phyloP scores from a whole-genome alignment of 306 rosid species.

The Geum urbanum region DNA sequence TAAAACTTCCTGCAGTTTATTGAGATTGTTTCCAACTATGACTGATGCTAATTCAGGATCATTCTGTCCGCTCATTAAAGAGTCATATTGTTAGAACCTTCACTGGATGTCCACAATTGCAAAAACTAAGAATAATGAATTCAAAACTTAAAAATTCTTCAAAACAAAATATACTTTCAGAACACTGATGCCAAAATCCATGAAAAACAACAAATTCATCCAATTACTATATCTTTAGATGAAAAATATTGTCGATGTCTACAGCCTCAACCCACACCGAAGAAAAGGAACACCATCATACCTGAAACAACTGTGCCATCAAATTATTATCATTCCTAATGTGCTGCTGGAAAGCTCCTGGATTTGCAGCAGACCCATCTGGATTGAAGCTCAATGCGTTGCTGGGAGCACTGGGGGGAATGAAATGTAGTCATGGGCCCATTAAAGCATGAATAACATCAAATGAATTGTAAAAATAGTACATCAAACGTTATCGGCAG shows the following conservation, averaged over 20 bases:
- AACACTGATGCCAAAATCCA: background rate
- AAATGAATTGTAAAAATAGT: background rate
- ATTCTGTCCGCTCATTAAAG: conserved; percentile 37
- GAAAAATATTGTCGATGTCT: background rate
- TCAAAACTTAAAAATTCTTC: background rate
- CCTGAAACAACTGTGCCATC: conserved; percentile 80
- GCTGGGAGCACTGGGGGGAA: conserved; percentile 66
- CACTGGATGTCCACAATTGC: background rate
- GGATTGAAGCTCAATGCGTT: conserved; percentile 61
- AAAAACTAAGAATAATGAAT: background rate
- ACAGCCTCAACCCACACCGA: conserved; percentile 3
- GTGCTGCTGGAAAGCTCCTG: conserved; percentile 86
- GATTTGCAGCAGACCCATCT: conserved; percentile 91
- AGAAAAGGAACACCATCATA: conserved; percentile 25
- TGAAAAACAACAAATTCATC: background rate
- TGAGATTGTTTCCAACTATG: conserved; percentile 70
- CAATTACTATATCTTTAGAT: conserved; percentile 1
- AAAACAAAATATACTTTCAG: background rate
- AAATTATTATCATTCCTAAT: conserved; percentile 62
- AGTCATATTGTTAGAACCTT: conserved; percentile 6
- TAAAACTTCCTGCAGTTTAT: conserved; percentile 67
- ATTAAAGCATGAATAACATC: background rate
- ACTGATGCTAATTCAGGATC: conserved; percentile 95
- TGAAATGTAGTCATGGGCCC: conserved; percentile 25
- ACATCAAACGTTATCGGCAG: background rate